A percentile compares a stretch with the other conserved stretches of the same genome.
Evolutionary conservation across 1,284 basidiomycete species (phyloP).

Genomic region (Cryptococcus neoformans): DNA sequence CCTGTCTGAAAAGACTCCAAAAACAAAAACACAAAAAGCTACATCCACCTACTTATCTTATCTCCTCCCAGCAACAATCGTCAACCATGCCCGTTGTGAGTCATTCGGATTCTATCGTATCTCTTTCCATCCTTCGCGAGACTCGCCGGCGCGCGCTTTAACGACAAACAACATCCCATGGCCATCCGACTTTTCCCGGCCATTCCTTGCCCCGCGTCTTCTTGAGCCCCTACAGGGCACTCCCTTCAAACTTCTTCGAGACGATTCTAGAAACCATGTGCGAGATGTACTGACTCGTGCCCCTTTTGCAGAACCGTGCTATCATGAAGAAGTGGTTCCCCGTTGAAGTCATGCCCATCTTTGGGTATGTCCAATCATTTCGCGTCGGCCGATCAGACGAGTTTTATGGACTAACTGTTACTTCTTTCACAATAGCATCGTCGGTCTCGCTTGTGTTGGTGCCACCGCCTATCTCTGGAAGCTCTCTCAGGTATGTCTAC

Average conservation of each 20-base stretch:
- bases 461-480: conserved; percentile 42
- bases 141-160: neutral
- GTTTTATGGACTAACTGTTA: neutral
- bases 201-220: neutral
- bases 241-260: neutral
- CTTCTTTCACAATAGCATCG: conserved; percentile 23
- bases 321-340: conserved; percentile 30
- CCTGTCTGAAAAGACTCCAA: neutral
- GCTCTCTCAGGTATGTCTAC: conserved; percentile 24
- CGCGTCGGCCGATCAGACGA: conserved; percentile 1
- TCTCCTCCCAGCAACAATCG: neutral
- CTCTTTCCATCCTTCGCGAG: neutral
- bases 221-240: neutral
- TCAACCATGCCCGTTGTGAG: neutral
- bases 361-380: conserved; percentile 23
- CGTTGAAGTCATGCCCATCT: conserved; percentile 35
- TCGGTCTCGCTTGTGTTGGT: conserved; percentile 38
- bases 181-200: neutral
- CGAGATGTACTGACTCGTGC: neutral
- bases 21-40: neutral
- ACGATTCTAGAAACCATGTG: too few relatives aligned
- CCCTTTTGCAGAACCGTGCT: conserved; percentile 9
- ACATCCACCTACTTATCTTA: neutral
- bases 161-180: neutral
- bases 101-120: neutral